Evolutionary conservation across 108 stramenopile species (phyloP), one percentile per base, ranked within the genome.

Genomic region (Hondaea fermentalgiana): DNA sequence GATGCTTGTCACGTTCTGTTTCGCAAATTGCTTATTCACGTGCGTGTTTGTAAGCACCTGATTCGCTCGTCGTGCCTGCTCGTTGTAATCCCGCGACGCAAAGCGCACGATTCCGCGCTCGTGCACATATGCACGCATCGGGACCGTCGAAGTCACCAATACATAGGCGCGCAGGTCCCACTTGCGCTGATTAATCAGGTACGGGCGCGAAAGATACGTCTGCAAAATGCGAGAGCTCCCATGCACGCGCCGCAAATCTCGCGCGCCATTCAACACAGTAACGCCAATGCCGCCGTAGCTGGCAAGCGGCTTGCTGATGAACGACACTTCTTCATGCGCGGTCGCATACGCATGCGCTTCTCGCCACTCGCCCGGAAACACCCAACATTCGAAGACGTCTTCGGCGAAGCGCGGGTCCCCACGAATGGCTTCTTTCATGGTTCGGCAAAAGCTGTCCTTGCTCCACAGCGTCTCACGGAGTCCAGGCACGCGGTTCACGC

Each of bases 161-260:
- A 83, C 76, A 83, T 21, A 83, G 43, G 51, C 76, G n/a, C 76
- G 76, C 45, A 83, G 4, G 51, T 83, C 76, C 76, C 76, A 83
- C 76, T 83, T 83, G 76, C 23, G 76, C 51, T 83, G 49, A 12
- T 35, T 0, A 23, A 83, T 83, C 25, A 83, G 76, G 76, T 53
- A 83, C 6, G 76, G 76, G 10, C 49, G 17, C 10, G 45, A n/a
- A 6, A 83, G 45, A 4, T 83, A 83, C 45, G 76, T 43, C 76
- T 83, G 76, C 49, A 83, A 12, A 12, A 83, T 47, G 49, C 76
- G 76, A 43, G 76, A 6, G 14, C 6, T 21, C 12, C 19, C 16
- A 23, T 23, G 51, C 45, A 53, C 51, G 23, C 28, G 45, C 49
- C n/a, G 49, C 49, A 83, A 2, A 12, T 53, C 76, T 12, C 51